Evolutionary conservation across 2,329 filamentous ascomycete species (phyloP), one percentile per base, ranked within the genome.

Genomic region (Fusarium stilboides): DNA sequence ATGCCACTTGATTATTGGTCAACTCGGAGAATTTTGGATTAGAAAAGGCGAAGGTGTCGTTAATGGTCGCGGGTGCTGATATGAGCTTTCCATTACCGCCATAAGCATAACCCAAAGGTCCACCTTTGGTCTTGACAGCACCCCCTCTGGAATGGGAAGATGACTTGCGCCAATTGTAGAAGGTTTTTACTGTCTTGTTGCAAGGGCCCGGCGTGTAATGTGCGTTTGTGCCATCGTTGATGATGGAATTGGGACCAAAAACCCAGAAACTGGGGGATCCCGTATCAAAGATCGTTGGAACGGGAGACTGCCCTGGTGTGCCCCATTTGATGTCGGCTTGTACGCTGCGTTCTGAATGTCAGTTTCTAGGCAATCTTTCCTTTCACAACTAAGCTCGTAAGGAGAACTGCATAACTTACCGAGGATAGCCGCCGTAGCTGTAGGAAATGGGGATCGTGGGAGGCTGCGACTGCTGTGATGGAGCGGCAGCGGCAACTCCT

Each of bases 161-260:
- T 40, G 56, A 59, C 42, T 52, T 40, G 22, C 47, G 56, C 56
- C 56, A 59, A 39, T 59, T 47, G 28, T 52, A 53, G 33, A 59
- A 59, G 26, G 31, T 31, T 19, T 59, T 43, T 2, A 50, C 56
- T 10, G 56, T 59, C 22, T 59, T 50, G 47, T 59, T 59, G 39
- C 56, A 59, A 6, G 56, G 56, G 14, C 56, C 56, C 9, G 33
- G 56, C 39, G 39, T 20, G 40, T 19, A 50, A 19, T 52, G 56
- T 4, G 47, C 47, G 3, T 31, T n/a, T 19, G 39, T 44, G 19
- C 56, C 56, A 24, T 50, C 47, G 15, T 59, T 59, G 46, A 59
- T 50, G 13, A 50, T 47, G 19, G 56, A 33, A 9, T 59, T 46
- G 26, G 56, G 56, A 28, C 56, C 56, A 22, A 52, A 46, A 12